Base-by-base conservation (phyloP, 345 rosid genomes). In the Noccaea caerulescens region DNA sequence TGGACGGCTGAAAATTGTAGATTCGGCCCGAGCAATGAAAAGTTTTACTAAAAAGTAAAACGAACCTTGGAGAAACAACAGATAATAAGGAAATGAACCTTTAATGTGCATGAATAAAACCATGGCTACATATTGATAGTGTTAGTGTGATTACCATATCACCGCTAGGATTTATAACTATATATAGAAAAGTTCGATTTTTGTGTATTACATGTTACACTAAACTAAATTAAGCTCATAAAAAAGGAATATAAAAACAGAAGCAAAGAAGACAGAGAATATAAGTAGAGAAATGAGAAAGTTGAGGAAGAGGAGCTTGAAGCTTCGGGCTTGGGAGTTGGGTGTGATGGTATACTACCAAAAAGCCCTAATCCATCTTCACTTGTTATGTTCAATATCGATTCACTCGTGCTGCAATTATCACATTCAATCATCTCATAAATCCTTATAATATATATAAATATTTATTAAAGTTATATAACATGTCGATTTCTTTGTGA, bases 241-340 rank as follows among this genome's bases (percentile, higher is more conserved):
- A 9, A 18, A 50, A 57, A 23, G 16, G 37, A 58, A 61, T 37
- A 46, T 4, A 30, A 53, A 69, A 69, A 20, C 47, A 63, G 63
- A 56, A 50, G 25, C 39, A 38, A 55, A 62, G n/a, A 60, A 61
- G 74, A 62, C 18, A 27, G 50, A 68, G 8, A 43, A 43, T 34
- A 45, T 14, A 74, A 65, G 45, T 58, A 20, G 56, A 74, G 16
- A 60, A 13, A 34, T 11, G 69, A 61, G 44, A 37, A 14, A 52
- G 37, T 8, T 14, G 12, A 7, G 4, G 63, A 36, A 25, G 79
- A 75, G 9, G 55, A 63, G 61, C 61, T 57, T 57, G 79, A 76
- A 63, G 79, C 79, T 69, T 63, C 71, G 14, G 79, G 71, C 55
- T 76, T 69, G 7, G 76, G 72, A 50, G 68, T 64, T 38, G 80